Base-by-base conservation (phyloP, 2,329 filamentous ascomycete genomes). In the Beauveria bassiana region DNA sequence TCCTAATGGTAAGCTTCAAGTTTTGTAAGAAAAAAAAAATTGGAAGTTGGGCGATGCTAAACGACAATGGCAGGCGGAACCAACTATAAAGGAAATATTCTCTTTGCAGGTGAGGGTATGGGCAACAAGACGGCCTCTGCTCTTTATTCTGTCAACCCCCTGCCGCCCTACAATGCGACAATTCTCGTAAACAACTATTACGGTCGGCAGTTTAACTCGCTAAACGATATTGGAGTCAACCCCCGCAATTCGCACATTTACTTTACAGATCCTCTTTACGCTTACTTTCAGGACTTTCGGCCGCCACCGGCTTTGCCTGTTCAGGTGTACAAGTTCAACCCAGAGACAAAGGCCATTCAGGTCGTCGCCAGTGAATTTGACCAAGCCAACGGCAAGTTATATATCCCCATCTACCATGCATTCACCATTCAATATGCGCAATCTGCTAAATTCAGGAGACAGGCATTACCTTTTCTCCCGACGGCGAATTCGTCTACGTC, bases 231-330 rank as follows among this genome's bases (percentile, higher is more conserved):
- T 0, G 75, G 78, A 1, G 68, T 84, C 61, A 78, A 86, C 65
- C 77, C 83, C 34, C 69, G 70, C 12, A 85, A 80, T 61, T 77
- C 78, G n/a, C 78, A 83, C 28, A 72, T 87, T n/a, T 88, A 85
- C 74, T 87, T 88, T 66, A 87, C 84, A 1, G 85, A 88, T 62
- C 80, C 82, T 0, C 75, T 79, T 8, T 87, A 87, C 65, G 85
- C 83, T 3, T 81, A 77, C 63, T 74, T 81, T 47, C 84, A 87
- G 67, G 75, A 81, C 26, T 86, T 87, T 66, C 77, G 84, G 0
- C 80, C 80, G 0, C 65, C 69, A 6, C 83, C 83, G 0, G 78
- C 78, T 0, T 68, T 86, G 12, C 81, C 76, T 5, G 81, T 80
- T 62, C 84, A 87, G 66, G 81, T 86, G 0, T 87, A 87, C 68